Percentiles rank a stretch among this genome's conserved stretches.
Conservation (phyloP, 495 filamentous ascomycete genomes). For the Talaromyces proteolyticus region DNA sequence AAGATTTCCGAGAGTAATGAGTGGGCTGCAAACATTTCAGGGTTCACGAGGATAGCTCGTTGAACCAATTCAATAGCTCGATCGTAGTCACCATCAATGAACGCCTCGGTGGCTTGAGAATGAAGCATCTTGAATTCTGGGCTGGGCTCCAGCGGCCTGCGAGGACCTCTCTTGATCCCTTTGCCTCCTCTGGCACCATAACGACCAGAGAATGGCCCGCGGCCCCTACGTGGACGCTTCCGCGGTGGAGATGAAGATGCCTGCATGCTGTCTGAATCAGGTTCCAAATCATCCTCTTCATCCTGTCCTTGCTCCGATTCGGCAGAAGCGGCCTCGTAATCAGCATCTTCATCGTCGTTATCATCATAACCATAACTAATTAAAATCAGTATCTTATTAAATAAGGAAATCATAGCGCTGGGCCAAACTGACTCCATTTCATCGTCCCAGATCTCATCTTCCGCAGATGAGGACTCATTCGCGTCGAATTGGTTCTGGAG, state of each 20-base stretch:
- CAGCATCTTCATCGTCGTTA: neutral
- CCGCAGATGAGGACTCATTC: conserved; percentile 10
- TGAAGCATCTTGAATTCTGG: conserved; percentile 69
- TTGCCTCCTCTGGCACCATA: conserved; percentile 41
- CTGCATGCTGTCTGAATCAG: too few species aligned
- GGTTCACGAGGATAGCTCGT: conserved; percentile 73
- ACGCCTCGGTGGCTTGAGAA: conserved; percentile 63
- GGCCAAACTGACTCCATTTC: neutral
- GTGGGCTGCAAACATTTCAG: conserved; percentile 77
- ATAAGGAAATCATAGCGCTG: neutral
- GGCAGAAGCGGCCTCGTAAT: neutral
- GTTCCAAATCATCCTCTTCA: conserved; percentile 22
- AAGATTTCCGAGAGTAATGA: conserved; percentile 68
- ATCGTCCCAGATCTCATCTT: neutral
- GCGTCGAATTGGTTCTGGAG: conserved; percentile 4
- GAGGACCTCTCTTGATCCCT: conserved; percentile 55
- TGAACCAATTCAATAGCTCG: conserved; percentile 54
- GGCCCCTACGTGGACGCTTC: conserved; percentile 26
- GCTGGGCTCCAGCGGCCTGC: conserved; percentile 66
- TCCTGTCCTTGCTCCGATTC: neutral
- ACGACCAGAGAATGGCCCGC: conserved; percentile 35
- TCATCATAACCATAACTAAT: neutral
- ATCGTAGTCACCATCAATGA: conserved; percentile 59
- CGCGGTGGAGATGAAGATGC: conserved; percentile 21
- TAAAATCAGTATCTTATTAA: neutral